Evolutionary conservation across 106 monocot genomes (phyloP), one percentile per base, ranked within the genome.

Genomic region (Amphibolis antarctica): DNA sequence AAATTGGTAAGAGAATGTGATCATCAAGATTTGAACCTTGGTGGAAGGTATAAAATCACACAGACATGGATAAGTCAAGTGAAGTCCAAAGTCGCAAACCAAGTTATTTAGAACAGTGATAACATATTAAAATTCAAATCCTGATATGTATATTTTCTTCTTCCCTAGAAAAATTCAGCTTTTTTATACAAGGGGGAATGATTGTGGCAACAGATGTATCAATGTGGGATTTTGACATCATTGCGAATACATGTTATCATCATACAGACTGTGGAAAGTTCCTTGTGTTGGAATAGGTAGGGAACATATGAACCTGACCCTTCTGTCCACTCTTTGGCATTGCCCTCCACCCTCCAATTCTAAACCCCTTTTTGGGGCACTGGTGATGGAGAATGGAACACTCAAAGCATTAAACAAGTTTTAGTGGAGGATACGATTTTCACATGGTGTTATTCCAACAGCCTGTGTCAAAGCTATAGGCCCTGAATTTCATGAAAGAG

Each of bases 231-330:
- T 58, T 58, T 22, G 26, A 58, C 12, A 28, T 17, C 43, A 3
- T 21, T 42, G 10, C 12, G 12, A 61, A 12, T 43, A n/a, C n/a
- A n/a, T 43, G 0, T 9, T 20, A 36, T 61, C 12, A 43, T 19
- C 43, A 0, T 4, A 20, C 17, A 61, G 13, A 42, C 36, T 22
- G 12, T 21, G 61, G 36, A 19, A 61, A 61, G 61, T 61, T 42
- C 61, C 22, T 44, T 43, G 11, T 61, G 61, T 27, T 42, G 42
- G 20, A 43, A 61, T 43, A 11, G 31, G 31, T 30, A n/a, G 61
- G 20, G 61, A 61, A 61, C 60, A 61, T 22, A 61, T 22, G 60
- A 61, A 61, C 43, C 10, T 7, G 43, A 42, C n/a, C 36, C 31
- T 30, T 21, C 20, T 21, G 60, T 21, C 60, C 42, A 42, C 21